phyloP scores from a whole-genome alignment of 306 rosid species.

The Corylus avellana region DNA sequence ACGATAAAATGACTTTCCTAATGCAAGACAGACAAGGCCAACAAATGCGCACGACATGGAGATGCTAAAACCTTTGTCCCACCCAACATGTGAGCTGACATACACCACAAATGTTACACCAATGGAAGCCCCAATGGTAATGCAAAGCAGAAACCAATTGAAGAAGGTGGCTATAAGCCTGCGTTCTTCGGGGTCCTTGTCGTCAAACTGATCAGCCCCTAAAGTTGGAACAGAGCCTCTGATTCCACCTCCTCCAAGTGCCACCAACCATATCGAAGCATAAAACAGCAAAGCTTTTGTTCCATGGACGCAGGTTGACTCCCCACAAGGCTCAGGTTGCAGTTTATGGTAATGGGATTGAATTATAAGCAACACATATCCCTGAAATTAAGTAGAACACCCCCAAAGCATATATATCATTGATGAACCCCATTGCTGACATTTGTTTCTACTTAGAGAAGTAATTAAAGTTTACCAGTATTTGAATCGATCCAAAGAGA shows the following conservation, averaged over 20 bases:
- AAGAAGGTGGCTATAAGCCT: conserved; percentile 45
- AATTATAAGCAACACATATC: conserved; percentile 48
- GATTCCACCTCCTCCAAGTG: conserved; percentile 62
- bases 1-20: conserved; percentile 51
- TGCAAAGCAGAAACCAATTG: conserved; percentile 57
- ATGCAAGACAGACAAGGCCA: conserved; percentile 39
- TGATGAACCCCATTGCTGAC: too few species aligned
- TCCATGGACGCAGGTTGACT: conserved; percentile 47
- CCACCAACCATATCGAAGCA: conserved; percentile 46
- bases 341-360: conserved; percentile 44
- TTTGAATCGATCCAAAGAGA: conserved; percentile 46
- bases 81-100: conserved; percentile 32
- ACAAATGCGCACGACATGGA: conserved; percentile 39
- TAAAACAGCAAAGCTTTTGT: conserved; percentile 44
- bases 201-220: conserved; percentile 61
- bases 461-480: conserved; percentile 36
- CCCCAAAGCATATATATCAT: too few species aligned
- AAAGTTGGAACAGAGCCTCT: conserved; percentile 58
- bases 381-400: not conserved
- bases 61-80: conserved; percentile 55
- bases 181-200: conserved; percentile 40
- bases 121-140: conserved; percentile 44
- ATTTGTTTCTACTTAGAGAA: not conserved
- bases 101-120: conserved; percentile 61
- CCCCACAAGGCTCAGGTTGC: conserved; percentile 49